These are phyloP conservation scores for Phaeotremella skinneri DNA, from an alignment of 768 basidiomycete species.

Conservation along the genomic window DNA sequence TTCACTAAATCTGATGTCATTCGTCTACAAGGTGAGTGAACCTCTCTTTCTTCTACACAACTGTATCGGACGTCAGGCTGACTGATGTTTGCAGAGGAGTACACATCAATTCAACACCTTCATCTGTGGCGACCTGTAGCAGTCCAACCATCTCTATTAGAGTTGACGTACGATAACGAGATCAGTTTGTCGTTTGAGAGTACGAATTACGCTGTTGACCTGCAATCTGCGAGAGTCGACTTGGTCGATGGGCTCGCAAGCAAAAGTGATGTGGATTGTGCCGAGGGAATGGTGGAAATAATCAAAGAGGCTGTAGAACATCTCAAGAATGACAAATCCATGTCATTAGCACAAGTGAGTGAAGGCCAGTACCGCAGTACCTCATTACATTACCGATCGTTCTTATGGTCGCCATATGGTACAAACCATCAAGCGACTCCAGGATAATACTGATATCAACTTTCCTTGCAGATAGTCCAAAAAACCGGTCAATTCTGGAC, in stretches of 20 bases:
- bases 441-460: neutral
- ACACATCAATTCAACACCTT: conserved; percentile 41
- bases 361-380: too few species aligned
- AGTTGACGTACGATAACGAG: conserved; percentile 34
- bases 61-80: neutral
- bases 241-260: conserved; percentile 16
- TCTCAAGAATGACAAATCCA: conserved; percentile 7
- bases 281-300: conserved; percentile 33
- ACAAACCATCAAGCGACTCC: neutral
- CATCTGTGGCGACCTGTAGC: conserved; percentile 39
- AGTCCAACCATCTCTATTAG: conserved; percentile 17
- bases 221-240: conserved; percentile 23
- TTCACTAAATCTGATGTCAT: conserved; percentile 46
- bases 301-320: conserved; percentile 24
- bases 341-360: neutral
- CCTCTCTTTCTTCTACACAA: neutral
- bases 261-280: conserved; percentile 8
- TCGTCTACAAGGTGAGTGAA: conserved; percentile 45
- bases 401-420: too few species aligned
- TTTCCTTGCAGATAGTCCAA: conserved; percentile 32
- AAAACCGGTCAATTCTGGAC: conserved; percentile 37
- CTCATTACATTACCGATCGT: too few species aligned
- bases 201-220: conserved; percentile 19
- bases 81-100: conserved; percentile 43
- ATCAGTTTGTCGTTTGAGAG: conserved; percentile 32